phyloP scores from a whole-genome alignment of 2,329 filamentous ascomycete species.

The Emydomyces testavorans region DNA sequence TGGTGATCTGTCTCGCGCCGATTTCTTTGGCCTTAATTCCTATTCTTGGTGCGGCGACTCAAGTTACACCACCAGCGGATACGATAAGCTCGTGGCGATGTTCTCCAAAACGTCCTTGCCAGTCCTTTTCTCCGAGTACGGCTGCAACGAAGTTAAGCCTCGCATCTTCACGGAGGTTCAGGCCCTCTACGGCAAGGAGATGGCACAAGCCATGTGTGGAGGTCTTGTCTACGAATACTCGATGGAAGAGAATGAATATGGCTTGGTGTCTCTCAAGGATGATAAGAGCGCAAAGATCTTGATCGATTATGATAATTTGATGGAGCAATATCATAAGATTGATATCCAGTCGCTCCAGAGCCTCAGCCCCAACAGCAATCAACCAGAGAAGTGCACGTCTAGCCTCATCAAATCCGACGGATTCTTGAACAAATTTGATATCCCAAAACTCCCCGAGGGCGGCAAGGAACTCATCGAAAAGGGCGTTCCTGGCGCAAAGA shows the following conservation, averaged over 20 bases:
- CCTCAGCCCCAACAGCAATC: slow-evolving; percentile 47
- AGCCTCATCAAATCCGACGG: slow-evolving; percentile 53
- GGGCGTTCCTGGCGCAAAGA: slow-evolving; percentile 55
- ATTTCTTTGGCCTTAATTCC: slow-evolving; percentile 57
- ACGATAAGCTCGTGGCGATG: slow-evolving; percentile 46
- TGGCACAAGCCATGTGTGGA: slow-evolving; percentile 48
- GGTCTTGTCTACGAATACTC: slow-evolving; percentile 45
- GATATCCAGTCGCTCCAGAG: slow-evolving; percentile 58
- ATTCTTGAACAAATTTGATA: slow-evolving; percentile 69
- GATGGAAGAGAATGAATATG: slow-evolving; percentile 39
- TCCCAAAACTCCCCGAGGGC: slow-evolving; percentile 57
- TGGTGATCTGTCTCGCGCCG: slow-evolving; percentile 41
- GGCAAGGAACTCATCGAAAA: slow-evolving; percentile 62
- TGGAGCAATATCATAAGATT: slow-evolving; percentile 61
- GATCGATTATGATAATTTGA: slow-evolving; percentile 60
- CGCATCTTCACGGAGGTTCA: slow-evolving; percentile 51
- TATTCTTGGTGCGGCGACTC: slow-evolving; percentile 58
- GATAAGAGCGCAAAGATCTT: slow-evolving; percentile 46
- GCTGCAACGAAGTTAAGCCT: slow-evolving; percentile 49
- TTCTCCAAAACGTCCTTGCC: slow-evolving; percentile 49
- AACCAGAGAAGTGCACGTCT: slow-evolving; percentile 53
- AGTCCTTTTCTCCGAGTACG: slow-evolving; percentile 57
- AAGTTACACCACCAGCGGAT: slow-evolving; percentile 44
- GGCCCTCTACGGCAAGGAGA: slow-evolving; percentile 48
- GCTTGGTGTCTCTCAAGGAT: slow-evolving; percentile 50